Conservation (phyloP, 306 rosid species). For the Carpinus viminea region DNA sequence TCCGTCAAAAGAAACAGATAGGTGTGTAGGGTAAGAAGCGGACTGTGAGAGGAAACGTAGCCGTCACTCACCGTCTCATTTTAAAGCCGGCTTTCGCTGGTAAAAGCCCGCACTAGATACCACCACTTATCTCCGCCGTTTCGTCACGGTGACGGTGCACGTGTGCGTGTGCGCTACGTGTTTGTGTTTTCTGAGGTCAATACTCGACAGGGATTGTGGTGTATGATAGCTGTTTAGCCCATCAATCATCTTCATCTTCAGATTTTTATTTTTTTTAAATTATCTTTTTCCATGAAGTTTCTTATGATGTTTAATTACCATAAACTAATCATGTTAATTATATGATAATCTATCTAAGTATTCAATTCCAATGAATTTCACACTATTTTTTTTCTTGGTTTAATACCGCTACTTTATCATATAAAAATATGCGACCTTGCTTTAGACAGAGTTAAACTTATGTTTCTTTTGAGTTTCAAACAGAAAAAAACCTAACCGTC, state of each 20-base stretch:
- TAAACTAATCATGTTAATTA: background rate
- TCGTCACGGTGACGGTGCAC: conserved; percentile 50
- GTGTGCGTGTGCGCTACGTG: too few relatives aligned
- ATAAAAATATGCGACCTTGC: too few relatives aligned
- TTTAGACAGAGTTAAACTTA: too few relatives aligned
- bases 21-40: background rate
- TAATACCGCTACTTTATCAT: too few relatives aligned
- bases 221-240: background rate
- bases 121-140: conserved; percentile 46
- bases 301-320: background rate
- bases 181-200: conserved; percentile 6
- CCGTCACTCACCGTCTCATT: conserved; percentile 28
- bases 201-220: background rate
- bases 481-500: too few relatives aligned
- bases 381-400: background rate
- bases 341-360: background rate
- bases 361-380: background rate
- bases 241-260: background rate
- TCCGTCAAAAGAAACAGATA: conserved; percentile 11
- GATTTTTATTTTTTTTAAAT: background rate
- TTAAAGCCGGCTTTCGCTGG: conserved; percentile 39
- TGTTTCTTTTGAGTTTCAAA: too few relatives aligned
- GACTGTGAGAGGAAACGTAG: conserved; percentile 31
- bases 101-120: conserved; percentile 57
- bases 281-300: background rate